Conservation (phyloP, 768 basidiomycete species). For the Sistotremastrum niveocremeum region DNA sequence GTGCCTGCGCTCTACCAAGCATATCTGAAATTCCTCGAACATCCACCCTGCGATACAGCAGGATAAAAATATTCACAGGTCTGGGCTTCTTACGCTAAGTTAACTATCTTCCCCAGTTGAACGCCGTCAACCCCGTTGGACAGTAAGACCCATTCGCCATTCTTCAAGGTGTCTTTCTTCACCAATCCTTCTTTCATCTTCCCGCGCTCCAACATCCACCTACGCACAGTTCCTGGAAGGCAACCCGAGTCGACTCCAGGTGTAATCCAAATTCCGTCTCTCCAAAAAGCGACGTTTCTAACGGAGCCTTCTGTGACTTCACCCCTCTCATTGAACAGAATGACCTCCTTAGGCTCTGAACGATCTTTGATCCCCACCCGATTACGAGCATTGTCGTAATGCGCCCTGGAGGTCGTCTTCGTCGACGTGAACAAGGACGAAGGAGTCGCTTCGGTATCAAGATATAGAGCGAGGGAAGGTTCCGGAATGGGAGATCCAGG, state of each 20-base stretch:
- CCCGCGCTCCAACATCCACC: constrained; percentile 51
- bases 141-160: constrained; percentile 53
- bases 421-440: constrained; percentile 46
- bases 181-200: constrained; percentile 39
- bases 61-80: too few relatives aligned
- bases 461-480: constrained; percentile 29
- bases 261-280: constrained; percentile 47
- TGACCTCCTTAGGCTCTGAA: constrained; percentile 34
- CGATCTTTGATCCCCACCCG: constrained; percentile 32
- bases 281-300: constrained; percentile 58
- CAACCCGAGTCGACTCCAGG: constrained; percentile 50
- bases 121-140: constrained; percentile 67
- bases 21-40: constrained; percentile 20
- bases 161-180: constrained; percentile 26
- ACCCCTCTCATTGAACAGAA: constrained; percentile 42
- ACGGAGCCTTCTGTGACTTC: constrained; percentile 54
- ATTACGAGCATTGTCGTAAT: constrained; percentile 51
- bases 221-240: constrained; percentile 55
- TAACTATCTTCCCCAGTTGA: constrained; percentile 30
- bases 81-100: too few relatives aligned
- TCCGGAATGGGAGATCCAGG: constrained; percentile 12
- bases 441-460: constrained; percentile 43
- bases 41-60: too few relatives aligned
- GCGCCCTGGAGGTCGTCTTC: constrained; percentile 53
- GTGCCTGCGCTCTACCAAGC: constrained; percentile 43